Evolutionary conservation across 2,329 filamentous ascomycete genomes (phyloP), one percentile per base, ranked within the genome.

Genomic region (Cytospora piceae): DNA sequence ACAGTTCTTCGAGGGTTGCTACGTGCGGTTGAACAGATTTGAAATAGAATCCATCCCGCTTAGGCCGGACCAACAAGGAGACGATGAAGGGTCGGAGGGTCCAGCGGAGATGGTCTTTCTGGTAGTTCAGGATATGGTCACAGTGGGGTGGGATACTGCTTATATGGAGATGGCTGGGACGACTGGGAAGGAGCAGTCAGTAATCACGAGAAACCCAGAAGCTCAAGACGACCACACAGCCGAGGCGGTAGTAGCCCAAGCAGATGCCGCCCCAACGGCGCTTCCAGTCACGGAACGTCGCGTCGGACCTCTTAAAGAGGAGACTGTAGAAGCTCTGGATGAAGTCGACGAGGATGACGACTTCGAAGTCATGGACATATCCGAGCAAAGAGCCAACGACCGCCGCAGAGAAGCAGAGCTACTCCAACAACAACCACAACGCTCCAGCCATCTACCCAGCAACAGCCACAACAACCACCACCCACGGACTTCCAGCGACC

Each of bases 61-160:
- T 2, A 54, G 70, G 70, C 70, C 71, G 37, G 64, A 70, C 1
- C 34, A 70, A 2, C 60, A 61, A 0, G 67, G 65, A 0, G 11
- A 61, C 31, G 7, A 49, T 61, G 8, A 60, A 58, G 32, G 24
- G 53, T 58, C 12, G 37, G 49, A 31, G 54, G 22, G 52, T 63
- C 27, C 52, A 60, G 15, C 55, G 56, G 68, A 73, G 34, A 79
- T 81, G 77, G 77, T 79, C 4, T 84, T 79, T 66, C 71, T 86
- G 9, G 71, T 83, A 2, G 74, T 85, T 0, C 76, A 80, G 4
- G 79, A 83, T 57, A 69, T 85, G 22, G 70, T 73, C 14, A 76
- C 80, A 0, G 72, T 85, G 12, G 83, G 84, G 2, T 84, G 82
- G 81, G 80, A 83, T 67, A 77, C 79, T 39, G 72, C 74, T 2